Conservation (phyloP, 352 stramenopile genomes). For the Hyaloperonospora brassicae region DNA sequence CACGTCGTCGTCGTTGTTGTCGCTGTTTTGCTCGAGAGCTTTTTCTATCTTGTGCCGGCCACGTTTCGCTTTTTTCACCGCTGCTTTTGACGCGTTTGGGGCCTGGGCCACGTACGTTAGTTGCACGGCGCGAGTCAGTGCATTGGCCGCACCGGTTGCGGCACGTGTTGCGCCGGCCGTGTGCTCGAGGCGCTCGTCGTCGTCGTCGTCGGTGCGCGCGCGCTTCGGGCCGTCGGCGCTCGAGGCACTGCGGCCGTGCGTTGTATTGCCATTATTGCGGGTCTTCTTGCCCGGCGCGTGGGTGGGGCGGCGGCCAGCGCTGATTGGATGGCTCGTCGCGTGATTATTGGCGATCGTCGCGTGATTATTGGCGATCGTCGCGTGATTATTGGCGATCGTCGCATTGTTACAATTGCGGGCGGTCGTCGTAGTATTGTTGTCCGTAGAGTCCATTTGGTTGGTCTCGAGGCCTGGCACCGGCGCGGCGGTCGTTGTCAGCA, state of each 20-base stretch:
- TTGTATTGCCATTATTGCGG: not conserved
- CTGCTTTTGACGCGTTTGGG: slow-evolving; percentile 24
- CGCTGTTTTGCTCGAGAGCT: not conserved
- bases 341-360: too few relatives aligned
- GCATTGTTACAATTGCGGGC: too few relatives aligned
- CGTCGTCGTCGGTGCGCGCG: slow-evolving; percentile 45
- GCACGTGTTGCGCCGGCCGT: slow-evolving; percentile 42
- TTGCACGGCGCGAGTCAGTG: slow-evolving; percentile 74
- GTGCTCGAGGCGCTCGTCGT: slow-evolving; percentile 52
- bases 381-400: too few relatives aligned
- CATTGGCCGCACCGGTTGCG: slow-evolving; percentile 31
- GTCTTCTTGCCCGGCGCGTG: too few relatives aligned
- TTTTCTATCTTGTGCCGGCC: slow-evolving; percentile 32
- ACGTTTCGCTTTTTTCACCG: slow-evolving; percentile 67
- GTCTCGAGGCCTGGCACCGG: not conserved
- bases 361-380: too few relatives aligned
- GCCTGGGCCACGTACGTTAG: slow-evolving; percentile 45
- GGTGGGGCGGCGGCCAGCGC: too few relatives aligned
- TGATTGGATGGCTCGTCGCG: too few relatives aligned
- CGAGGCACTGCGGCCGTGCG: not conserved
- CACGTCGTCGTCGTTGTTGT: slow-evolving; percentile 3
- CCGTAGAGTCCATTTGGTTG: too few relatives aligned
- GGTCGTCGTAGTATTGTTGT: too few relatives aligned
- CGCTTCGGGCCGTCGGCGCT: slow-evolving; percentile 37
- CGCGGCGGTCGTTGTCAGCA: slow-evolving; percentile 51